Percentiles rank a stretch among this genome's conserved stretches.
phyloP scores from a whole-genome alignment of 106 monocot genomes.

The Dactylorhiza incarnata region DNA sequence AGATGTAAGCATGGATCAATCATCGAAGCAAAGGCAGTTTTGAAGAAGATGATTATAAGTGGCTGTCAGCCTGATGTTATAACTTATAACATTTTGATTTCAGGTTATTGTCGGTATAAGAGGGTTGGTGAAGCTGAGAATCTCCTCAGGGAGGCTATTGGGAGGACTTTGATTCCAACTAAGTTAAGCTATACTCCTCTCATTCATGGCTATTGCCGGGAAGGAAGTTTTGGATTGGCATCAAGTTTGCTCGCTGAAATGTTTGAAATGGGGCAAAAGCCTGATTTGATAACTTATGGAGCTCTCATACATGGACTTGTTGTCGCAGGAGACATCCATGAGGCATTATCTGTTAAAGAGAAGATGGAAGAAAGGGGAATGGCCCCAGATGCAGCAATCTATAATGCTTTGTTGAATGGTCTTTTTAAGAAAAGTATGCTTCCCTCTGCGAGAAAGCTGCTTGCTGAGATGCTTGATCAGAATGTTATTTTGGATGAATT shows the following conservation, averaged over 20 bases:
- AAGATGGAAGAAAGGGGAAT: conserved; percentile 69
- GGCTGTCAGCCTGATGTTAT: conserved; percentile 46
- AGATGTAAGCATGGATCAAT: conserved; percentile 40
- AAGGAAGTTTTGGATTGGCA: conserved; percentile 37
- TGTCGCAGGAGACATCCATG: conserved; percentile 39
- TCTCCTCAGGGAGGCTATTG: conserved; percentile 37
- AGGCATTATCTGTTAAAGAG: conserved; percentile 46
- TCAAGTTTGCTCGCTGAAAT: conserved; percentile 43
- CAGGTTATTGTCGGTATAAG: conserved; percentile 33
- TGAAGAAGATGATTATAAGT: conserved; percentile 52
- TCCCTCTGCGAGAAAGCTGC: conserved; percentile 45
- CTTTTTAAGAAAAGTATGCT: conserved; percentile 85
- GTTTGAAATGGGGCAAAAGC: conserved; percentile 42
- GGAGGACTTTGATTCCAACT: conserved; percentile 35
- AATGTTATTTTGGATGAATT: conserved; percentile 61
- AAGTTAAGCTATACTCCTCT: conserved; percentile 70
- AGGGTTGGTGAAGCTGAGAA: conserved; percentile 36
- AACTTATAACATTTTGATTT: conserved; percentile 77
- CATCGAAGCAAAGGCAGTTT: conserved; percentile 42
- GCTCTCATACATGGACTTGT: conserved; percentile 82
- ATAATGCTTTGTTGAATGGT: conserved; percentile 73
- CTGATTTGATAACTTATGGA: conserved; percentile 83
- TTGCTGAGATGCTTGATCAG: conserved; percentile 67
- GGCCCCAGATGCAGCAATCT: conserved; percentile 54
- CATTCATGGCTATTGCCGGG: conserved; percentile 54